Base-by-base conservation (phyloP, 2,329 filamentous ascomycete genomes). In the Trichoderma semiorbis region DNA sequence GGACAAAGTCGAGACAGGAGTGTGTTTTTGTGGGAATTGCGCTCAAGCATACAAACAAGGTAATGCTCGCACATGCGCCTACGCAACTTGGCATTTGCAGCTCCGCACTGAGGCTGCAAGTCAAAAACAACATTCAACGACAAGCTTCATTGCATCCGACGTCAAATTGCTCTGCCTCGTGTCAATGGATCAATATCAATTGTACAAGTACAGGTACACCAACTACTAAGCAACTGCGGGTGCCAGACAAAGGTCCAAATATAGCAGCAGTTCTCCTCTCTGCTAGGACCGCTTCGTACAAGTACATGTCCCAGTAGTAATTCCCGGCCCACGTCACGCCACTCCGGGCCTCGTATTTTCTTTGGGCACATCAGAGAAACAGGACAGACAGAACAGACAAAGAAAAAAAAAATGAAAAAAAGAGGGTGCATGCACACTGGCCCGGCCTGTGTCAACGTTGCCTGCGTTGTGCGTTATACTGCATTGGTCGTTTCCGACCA, bases 331-430 rank as follows among this genome's bases (percentile, higher is more conserved):
- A 69, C 66, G 57, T 62, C 66, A 69, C 66, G 55, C 66, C 66
- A 69, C 66, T 62, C 39, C 36, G 36, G 43, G 66, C 39, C 66
- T 69, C 66, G 66, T 69, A 69, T 69, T 69, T 39, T n/a, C 16
- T 43, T 43, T 43, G 39, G 39, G 24, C 18, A 60, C 28, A 26
- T 21, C 18, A 14, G n/a, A 39, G n/a, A 39, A 28, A 55, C 26
- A 65, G 26, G 32, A 11, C 18, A 36, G 34, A 36, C 7, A 43
- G 34, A 10, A 7, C 18, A 21, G n/a, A 65, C 18, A 65, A 32
- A 36, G 12, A 24, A 11, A 32, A 47, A 21, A 5, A 50, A 12
- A 30, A 21, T n/a, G 16, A 60, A 32, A 47, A 26, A 69, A 61
- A 36, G 55, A 66, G 64, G 50, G 64, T 57, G 64, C 63, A 43